Conservation (phyloP, 2,329 filamentous ascomycete genomes). For the Pestalotiopsis sp. region DNA sequence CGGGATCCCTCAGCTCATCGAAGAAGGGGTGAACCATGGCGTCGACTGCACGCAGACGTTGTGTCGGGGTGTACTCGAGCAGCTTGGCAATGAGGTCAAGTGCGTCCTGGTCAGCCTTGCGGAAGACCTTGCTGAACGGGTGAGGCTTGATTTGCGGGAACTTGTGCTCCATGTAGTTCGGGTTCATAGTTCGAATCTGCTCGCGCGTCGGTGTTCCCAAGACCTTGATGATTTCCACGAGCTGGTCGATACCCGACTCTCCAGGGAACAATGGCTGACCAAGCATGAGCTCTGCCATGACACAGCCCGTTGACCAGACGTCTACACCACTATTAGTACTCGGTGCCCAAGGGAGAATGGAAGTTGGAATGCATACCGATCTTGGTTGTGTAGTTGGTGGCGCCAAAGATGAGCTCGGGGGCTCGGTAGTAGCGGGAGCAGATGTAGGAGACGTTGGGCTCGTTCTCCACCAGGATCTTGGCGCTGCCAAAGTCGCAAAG, state of each 20-base stretch:
- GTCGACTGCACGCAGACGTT: slow-evolving; percentile 89
- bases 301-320: slow-evolving; percentile 98
- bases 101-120: slow-evolving; percentile 89
- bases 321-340: slow-evolving; percentile 56
- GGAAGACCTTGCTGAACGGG: slow-evolving; percentile 98
- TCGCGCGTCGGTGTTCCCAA: slow-evolving; percentile 94
- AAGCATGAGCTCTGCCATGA: slow-evolving; percentile 99
- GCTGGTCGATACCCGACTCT: slow-evolving; percentile 96
- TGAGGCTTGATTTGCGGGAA: slow-evolving; percentile 99
- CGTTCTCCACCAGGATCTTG: slow-evolving; percentile 97
- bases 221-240: slow-evolving; percentile 99
- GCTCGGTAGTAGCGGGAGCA: slow-evolving; percentile 99
- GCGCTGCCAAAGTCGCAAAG: slow-evolving; percentile 98
- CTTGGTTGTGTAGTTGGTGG: slow-evolving; percentile 99
- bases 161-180: slow-evolving; percentile 99
- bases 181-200: slow-evolving; percentile 99
- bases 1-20: slow-evolving; percentile 92
- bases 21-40: slow-evolving; percentile 99
- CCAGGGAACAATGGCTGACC: slow-evolving; percentile 97
- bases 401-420: slow-evolving; percentile 96
- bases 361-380: slow-evolving; percentile 71
- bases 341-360: slow-evolving; percentile 14
- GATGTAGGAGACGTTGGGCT: slow-evolving; percentile 99
- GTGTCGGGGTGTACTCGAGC: slow-evolving; percentile 95
- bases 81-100: slow-evolving; percentile 94